Base-by-base conservation (phyloP, 257 asterid species). In the Handroanthus guayacan region DNA sequence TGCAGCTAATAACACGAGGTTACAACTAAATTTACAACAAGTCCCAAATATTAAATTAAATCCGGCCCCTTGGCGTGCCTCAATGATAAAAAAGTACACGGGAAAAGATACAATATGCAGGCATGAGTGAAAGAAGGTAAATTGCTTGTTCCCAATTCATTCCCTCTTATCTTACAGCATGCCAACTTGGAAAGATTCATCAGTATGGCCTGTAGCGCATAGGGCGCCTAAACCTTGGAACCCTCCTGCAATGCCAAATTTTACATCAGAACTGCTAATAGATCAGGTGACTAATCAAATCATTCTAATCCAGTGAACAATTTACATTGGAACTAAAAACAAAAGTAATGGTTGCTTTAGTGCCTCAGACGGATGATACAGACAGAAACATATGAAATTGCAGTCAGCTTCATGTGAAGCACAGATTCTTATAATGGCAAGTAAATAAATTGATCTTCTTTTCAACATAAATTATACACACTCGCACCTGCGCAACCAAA, bases 211-310 rank as follows among this genome's bases (percentile, higher is more conserved):
- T 82, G 85, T 88, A 86, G 71, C 89, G 90, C 82, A 78, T 86
- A n/a, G 90, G 87, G 60, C 92, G 90, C 85, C 92, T 86, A 25
- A 78, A 84, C 82, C 92, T 82, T 5, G 92, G 92, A 70, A 86
- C 82, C 86, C 92, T 86, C 86, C 92, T 88, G 86, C 87, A 83
- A 52, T 1, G 37, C n/a, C 54, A 67, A 41, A 44, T 76, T 73
- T 39, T 6, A 71, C 54, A 37, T 72, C 60, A 82, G 79, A 68
- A 38, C 72, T 64, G 54, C 38, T 17, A 31, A 25, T 54, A 11
- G 20, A 55, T 54, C n/a, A 36, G 43, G 69, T 18, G 3, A 38
- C 62, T 71, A n/a, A 31, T 64, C 13, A 9, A 67, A 48, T 18
- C 55, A 76, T 56, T 17, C 50, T 48, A 51, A 64, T 47, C 11